Evolutionary conservation across 2,329 filamentous ascomycete species (phyloP).

Genomic region (Venturia carpophila): DNA sequence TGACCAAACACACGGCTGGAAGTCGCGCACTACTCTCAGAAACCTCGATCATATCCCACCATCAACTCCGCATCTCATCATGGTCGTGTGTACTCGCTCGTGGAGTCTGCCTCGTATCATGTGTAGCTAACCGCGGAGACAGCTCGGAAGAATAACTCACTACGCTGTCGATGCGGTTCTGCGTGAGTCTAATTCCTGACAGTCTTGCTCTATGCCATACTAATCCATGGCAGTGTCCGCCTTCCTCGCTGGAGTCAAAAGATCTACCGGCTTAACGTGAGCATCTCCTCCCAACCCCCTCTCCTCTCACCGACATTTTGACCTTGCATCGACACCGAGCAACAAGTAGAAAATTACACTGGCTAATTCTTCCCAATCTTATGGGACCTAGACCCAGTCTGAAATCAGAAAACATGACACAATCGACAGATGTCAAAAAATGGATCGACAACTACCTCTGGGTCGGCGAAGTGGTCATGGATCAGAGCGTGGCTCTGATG

Average conservation of each 20-base stretch:
- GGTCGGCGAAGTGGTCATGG: slow-evolving; percentile 96
- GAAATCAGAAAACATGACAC: slow-evolving; percentile 75
- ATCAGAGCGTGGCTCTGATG: slow-evolving; percentile 88
- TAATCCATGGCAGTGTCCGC: slow-evolving; percentile 62
- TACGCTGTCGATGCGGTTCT: slow-evolving; percentile 95
- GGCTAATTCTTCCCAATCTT: slow-evolving; percentile 13
- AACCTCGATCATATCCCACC: not conserved
- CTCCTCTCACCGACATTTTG: slow-evolving; percentile 8
- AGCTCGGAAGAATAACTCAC: slow-evolving; percentile 77
- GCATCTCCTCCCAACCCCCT: slow-evolving; percentile 34
- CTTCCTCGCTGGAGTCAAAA: slow-evolving; percentile 93
- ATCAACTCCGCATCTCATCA: not conserved
- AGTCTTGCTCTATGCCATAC: slow-evolving; percentile 19
- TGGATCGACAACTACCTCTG: slow-evolving; percentile 94
- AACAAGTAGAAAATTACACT: not conserved
- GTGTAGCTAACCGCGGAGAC: slow-evolving; percentile 11
- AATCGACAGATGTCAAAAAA: slow-evolving; percentile 72
- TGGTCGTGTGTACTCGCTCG: slow-evolving; percentile 15
- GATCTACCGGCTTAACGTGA: slow-evolving; percentile 96
- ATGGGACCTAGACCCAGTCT: slow-evolving; percentile 58
- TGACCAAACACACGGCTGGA: not conserved
- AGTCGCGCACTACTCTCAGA: not conserved
- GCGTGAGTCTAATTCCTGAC: slow-evolving; percentile 48
- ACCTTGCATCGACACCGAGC: not conserved
- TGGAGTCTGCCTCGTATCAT: not conserved